Base-by-base conservation (phyloP, 495 filamentous ascomycete species). In the Neurospora sp. region DNA sequence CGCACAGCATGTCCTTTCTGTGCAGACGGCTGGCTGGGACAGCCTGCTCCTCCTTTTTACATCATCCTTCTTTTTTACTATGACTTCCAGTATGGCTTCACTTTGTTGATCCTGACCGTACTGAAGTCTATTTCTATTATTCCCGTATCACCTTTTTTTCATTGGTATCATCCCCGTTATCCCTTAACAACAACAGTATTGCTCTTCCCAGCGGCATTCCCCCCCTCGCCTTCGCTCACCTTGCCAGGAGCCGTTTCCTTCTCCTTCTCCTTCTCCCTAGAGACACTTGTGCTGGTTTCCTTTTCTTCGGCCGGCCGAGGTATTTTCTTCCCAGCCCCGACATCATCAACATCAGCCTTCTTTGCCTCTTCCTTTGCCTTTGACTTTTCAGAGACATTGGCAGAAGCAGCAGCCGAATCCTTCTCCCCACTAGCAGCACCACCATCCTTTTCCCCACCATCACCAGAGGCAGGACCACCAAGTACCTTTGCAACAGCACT, bases 401-500 rank as follows among this genome's bases (percentile, higher is more conserved):
- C 41, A 44, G 14, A 16, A 44, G 4, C n/a, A 20, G 45, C 9
- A 12, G 9, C 45, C 22, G 9, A 0, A 22, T 2, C 22, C 53
- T 27, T 61, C 12, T 16, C 22, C 5, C 14, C 20, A 12, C 7
- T 9, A 12, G 20, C 1, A 53, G 10, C 9, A 0, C 1, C 45
- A 53, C 9, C 20, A 22, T 20, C 44, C n/a, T 3, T 12, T 27
- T 59, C 20, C 10, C 5, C 12, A 18, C 27, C 53, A 18, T 61
- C 14, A 35, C 12, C 53, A 61, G 53, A 16, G 27, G 27, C 53
- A 18, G 20, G 20, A 14, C 4, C 14, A 61, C 72, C 83, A 71
- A 88, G 65, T 10, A 87, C 82, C 61, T 82, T 82, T 22, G 78
- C 84, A 27, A 87, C 85, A 37, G 86, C 82, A 20, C 84, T 83